Base-by-base conservation (phyloP, 208 protist species). In the Leishmania major region DNA sequence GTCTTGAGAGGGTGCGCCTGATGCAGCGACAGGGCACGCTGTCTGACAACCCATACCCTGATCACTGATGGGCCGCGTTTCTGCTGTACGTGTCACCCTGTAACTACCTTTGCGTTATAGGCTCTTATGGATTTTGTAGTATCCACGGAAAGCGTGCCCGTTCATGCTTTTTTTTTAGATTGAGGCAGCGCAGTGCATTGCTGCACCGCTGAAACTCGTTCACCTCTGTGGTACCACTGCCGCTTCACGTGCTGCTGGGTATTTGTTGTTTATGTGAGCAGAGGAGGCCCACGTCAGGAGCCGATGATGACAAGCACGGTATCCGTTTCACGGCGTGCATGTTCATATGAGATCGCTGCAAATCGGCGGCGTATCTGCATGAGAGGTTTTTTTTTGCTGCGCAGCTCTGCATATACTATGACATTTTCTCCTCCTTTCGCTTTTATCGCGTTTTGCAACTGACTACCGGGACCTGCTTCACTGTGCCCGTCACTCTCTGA, bases 11-110 rank as follows among this genome's bases (percentile, higher is more conserved):
- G 25, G 87, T 97, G 49, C 84, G 95, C 78, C 91, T 97, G 88
- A 88, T 97, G 89, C 94, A 97, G 73, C 92, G 91, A 31, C 89
- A 97, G 69, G 94, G 94, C 69, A 93, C 90, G 10, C 81, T 97
- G 31, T 94, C 94, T 17, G 87, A 94, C 43, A 95, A 97, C 78
- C 92, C 94, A 6, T 97, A 97, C 77, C 92, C 94, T 7, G 92
- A 97, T 80, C 88, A 94, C 51, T 94, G 87, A 75, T 25, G 11
- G 2, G 57, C 40, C 40, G 28, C 31, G 31, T 19, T 25, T 1
- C 28, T 17, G 10, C n/a, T 19, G 11, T 51, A 8, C 22, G 17
- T 57, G 7, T 3, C 31, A 19, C 7, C 6, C 25, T 49, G 47
- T 28, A 31, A 22, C 2, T 25, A 11, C 10, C 35, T 45, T 47